phyloP scores from a whole-genome alignment of 2,329 filamentous ascomycete species.

The Talaromyces sp. region DNA sequence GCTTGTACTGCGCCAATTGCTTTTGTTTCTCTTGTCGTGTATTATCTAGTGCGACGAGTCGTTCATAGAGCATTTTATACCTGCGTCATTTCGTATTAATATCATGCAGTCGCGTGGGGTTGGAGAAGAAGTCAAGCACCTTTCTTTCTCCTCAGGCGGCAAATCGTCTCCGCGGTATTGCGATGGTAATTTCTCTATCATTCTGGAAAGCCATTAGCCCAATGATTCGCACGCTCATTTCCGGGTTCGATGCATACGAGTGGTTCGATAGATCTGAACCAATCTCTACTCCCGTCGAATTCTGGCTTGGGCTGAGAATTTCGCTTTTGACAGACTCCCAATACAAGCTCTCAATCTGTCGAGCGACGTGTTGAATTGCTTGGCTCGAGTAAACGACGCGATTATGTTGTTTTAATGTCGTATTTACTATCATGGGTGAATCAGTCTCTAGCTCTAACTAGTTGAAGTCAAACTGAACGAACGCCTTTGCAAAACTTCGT shows the following conservation, averaged over 20 bases:
- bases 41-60: slow-evolving; percentile 46
- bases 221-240: not conserved
- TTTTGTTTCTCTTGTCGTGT: slow-evolving; percentile 46
- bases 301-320: slow-evolving; percentile 23
- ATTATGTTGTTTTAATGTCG: slow-evolving; percentile 51
- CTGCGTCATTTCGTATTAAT: slow-evolving; percentile 23
- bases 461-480: slow-evolving; percentile 3
- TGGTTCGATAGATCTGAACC: slow-evolving; percentile 40
- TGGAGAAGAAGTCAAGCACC: slow-evolving; percentile 17
- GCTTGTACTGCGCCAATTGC: slow-evolving; percentile 47
- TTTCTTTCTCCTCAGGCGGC: slow-evolving; percentile 32
- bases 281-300: slow-evolving; percentile 34
- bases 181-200: slow-evolving; percentile 38
- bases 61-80: slow-evolving; percentile 42
- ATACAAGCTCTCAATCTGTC: slow-evolving; percentile 55
- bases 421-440: slow-evolving; percentile 46
- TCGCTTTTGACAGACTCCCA: slow-evolving; percentile 49
- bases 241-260: slow-evolving; percentile 27
- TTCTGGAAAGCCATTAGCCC: slow-evolving; percentile 27
- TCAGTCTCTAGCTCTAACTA: slow-evolving; percentile 9
- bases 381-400: slow-evolving; percentile 53
- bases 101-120: slow-evolving; percentile 24
- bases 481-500: slow-evolving; percentile 53
- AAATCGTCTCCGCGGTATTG: slow-evolving; percentile 32
- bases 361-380: slow-evolving; percentile 54